These are phyloP conservation scores for Echinosophora koreensis DNA, from an alignment of 306 rosid genomes.

Conservation along the genomic window DNA sequence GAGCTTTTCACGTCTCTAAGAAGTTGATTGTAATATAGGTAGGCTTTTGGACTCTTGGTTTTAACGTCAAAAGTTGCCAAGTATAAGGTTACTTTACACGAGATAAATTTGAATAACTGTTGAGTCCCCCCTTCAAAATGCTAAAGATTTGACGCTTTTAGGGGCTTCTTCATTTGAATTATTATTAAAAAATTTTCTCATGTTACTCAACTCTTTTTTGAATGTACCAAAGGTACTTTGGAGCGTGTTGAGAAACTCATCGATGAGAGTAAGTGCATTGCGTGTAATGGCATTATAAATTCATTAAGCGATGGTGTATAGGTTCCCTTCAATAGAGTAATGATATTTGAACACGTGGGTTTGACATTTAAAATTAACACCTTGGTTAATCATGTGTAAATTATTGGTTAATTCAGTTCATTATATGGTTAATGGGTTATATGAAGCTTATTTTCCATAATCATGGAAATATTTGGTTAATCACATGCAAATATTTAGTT, in stretches of 20 bases:
- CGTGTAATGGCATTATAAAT: not conserved
- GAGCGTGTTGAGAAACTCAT: too few species aligned
- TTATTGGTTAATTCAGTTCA: too few species aligned
- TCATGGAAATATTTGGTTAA: too few species aligned
- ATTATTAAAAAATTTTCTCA: too few species aligned
- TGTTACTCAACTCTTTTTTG: not conserved
- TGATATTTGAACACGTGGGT: too few species aligned
- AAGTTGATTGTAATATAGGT: constrained; percentile 26
- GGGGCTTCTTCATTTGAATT: not conserved
- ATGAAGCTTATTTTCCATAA: too few species aligned
- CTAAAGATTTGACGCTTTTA: not conserved
- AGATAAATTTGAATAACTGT: not conserved
- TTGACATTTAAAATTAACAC: too few species aligned
- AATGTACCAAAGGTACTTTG: not conserved
- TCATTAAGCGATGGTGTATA: too few species aligned
- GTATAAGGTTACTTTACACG: constrained; percentile 1
- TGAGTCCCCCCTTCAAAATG: not conserved
- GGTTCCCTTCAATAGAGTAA: not conserved
- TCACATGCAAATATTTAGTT: too few species aligned
- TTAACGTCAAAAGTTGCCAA: constrained; percentile 5
- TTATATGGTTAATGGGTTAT: too few species aligned
- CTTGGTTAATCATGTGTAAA: too few species aligned
- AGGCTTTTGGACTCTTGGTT: constrained; percentile 8
- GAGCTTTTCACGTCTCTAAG: constrained; percentile 34
- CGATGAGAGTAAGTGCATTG: not conserved